Evolutionary conservation across 2,329 filamentous ascomycete genomes (phyloP), one percentile per base, ranked within the genome.

Genomic region (Diaporthe caulivora): DNA sequence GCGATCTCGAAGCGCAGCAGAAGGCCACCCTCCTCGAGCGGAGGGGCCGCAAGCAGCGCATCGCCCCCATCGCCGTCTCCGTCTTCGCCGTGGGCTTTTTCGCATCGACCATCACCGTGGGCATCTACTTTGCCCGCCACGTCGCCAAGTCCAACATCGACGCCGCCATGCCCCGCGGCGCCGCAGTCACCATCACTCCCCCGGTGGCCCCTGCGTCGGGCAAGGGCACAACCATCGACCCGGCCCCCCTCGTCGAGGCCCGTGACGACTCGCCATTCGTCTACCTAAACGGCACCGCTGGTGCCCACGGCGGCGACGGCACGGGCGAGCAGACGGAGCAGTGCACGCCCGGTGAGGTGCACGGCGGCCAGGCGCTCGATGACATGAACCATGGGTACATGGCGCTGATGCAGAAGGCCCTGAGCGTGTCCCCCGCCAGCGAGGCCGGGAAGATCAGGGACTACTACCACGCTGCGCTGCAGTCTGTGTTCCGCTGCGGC

Each of bases 361-460:
- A 21, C 6, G 60, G 60, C 7, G 60, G 60, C 7, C 40, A 6
- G 29, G 11, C 21, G 42, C 60, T 64, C 11, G 58, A 64, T 17
- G 26, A 47, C 0, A 40, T 64, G 3, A 49, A 64, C 4, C 58
- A 64, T 1, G 40, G 13, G 4, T 64, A 64, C 7, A 64, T 64
- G 58, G 8, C 58, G 7, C 18, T 64, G 24, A 64, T 64, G 58
- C 58, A 64, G 58, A 64, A 64, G 58, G 26, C 58, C 9, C 40
- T 64, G 9, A 64, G 58, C 42, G 2, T 15, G 0, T 64, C 58
- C 40, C 18, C 58, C 6, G 5, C 26, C 1, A 40, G 42, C 0
- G 7, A 8, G 8, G 18, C 10, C 4, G 26, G 58, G 1, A 40
- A 34, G 58, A 9, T 47, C 8, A 4, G 18, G 9, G 60, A 49